Evolutionary conservation across 2,329 filamentous ascomycete species (phyloP), one percentile per base, ranked within the genome.

Genomic region (Trichoderma arundinaceum): DNA sequence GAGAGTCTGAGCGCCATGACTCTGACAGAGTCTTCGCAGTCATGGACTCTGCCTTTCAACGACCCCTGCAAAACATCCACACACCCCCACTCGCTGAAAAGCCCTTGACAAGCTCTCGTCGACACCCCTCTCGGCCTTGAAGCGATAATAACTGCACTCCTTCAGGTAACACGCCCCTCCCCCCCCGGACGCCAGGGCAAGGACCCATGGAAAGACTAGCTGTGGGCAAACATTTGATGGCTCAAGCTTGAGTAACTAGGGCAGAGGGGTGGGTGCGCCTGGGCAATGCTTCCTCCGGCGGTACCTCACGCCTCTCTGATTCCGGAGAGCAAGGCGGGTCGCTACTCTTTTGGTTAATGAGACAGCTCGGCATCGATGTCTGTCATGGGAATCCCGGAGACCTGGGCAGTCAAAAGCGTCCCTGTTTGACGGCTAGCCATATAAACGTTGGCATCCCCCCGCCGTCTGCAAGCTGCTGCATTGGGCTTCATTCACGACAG

Each of bases 321-420:
- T 62, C 38, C 53, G 33, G 57, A 60, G 54, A 33, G 33, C 41
- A 63, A 41, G 41, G 64, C 64, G 64, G 64, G 64, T 44, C 64
- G 49, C 41, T 15, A 43, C 44, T 66, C n/a, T 46, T 49, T 62
- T 63, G 28, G 59, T 66, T 66, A 44, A 63, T 60, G 49, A 56
- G 56, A 66, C 51, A 61, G 64, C 64, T 57, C 64, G 58, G 59
- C 61, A 60, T 67, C 65, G 54, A 59, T 58, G 43, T n/a, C 64
- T 53, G 57, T 56, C 64, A 62, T 65, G 61, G 39, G 33, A 64
- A 19, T 58, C 62, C 66, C 62, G 54, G 66, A 67, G 66, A 60
- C 58, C 57, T 65, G 66, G 61, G 56, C 61, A 65, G 53, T 32
- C 33, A 65, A 35, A 65, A 65, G 58, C 35, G 35, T 57, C 52